phyloP scores from a whole-genome alignment of 2,329 filamentous ascomycete genomes.

The Verticillium albo-atrum region DNA sequence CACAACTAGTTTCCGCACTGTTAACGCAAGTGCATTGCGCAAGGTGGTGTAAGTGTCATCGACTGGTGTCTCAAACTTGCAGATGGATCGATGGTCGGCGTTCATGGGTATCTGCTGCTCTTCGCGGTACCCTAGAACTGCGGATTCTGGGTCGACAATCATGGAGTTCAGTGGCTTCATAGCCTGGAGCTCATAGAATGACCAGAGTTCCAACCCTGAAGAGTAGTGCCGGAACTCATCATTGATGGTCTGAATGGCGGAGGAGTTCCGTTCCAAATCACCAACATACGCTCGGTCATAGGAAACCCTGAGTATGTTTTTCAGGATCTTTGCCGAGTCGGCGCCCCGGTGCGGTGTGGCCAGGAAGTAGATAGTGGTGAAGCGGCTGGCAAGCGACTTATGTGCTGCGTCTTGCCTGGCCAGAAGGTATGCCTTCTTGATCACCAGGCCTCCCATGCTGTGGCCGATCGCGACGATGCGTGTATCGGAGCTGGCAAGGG shows the following conservation, averaged over 20 bases:
- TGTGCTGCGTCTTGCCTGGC: conserved; percentile 12
- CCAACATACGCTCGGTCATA: conserved; percentile 14
- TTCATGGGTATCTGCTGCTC: conserved; percentile 18
- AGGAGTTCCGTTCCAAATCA: conserved; percentile 16
- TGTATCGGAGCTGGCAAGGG: conserved; percentile 10
- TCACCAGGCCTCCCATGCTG: conserved; percentile 23
- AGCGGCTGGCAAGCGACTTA: conserved; percentile 10
- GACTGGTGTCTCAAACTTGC: conserved; percentile 19
- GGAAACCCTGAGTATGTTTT: conserved; percentile 15
- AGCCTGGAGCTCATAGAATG: conserved; percentile 21
- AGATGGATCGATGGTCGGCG: conserved; percentile 23
- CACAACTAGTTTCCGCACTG: conserved; percentile 1
- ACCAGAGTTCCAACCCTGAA: conserved; percentile 15
- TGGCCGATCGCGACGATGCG: conserved; percentile 26
- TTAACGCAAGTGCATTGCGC: conserved; percentile 15
- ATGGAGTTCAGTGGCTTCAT: conserved; percentile 11
- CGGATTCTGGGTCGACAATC: conserved; percentile 19
- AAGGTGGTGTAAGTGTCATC: conserved; percentile 20
- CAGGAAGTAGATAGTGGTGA: conserved; percentile 20
- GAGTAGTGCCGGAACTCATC: conserved; percentile 18
- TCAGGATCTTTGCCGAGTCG: conserved; percentile 19
- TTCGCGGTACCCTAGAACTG: conserved; percentile 16
- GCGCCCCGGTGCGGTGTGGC: conserved; percentile 21
- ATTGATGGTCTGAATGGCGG: conserved; percentile 17
- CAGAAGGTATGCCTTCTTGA: conserved; percentile 24